Evolutionary conservation across 805 yeast genomes (phyloP).

Genomic region (Blastobotrys terrestris): DNA sequence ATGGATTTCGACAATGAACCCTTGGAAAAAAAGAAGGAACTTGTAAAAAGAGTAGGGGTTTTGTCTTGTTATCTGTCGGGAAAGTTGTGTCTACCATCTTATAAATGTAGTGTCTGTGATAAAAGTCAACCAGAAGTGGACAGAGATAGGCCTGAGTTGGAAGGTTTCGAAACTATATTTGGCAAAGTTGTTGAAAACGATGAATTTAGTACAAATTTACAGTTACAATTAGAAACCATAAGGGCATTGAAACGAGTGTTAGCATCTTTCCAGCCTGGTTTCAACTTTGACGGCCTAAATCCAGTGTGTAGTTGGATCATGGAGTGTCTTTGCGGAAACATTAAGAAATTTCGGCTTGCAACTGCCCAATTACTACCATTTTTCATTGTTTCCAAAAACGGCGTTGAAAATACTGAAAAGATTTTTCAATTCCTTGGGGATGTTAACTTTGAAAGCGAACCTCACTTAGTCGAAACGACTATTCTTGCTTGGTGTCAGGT

Average conservation of each 20-base stretch:
- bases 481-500: constrained; percentile 55
- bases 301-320: constrained; percentile 15
- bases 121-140: background rate
- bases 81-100: background rate
- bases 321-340: constrained; percentile 14
- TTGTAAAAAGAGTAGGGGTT: background rate
- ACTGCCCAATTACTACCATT: background rate
- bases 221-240: constrained; percentile 14
- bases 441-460: background rate
- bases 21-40: background rate
- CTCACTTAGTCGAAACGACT: constrained; percentile 21
- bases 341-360: background rate
- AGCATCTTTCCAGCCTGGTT: constrained; percentile 10
- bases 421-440: background rate
- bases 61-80: constrained; percentile 3
- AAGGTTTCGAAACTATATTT: constrained; percentile 6
- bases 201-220: constrained; percentile 8
- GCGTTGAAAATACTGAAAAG: background rate
- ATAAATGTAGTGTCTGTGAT: constrained; percentile 1
- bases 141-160: background rate
- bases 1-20: background rate
- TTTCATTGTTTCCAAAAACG: background rate
- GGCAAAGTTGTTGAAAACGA: constrained; percentile 8
- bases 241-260: constrained; percentile 10
- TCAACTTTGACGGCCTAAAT: constrained; percentile 6